phyloP scores from a whole-genome alignment of 225 moss, liverwort and hornwort species.

The Neckera pumila region DNA sequence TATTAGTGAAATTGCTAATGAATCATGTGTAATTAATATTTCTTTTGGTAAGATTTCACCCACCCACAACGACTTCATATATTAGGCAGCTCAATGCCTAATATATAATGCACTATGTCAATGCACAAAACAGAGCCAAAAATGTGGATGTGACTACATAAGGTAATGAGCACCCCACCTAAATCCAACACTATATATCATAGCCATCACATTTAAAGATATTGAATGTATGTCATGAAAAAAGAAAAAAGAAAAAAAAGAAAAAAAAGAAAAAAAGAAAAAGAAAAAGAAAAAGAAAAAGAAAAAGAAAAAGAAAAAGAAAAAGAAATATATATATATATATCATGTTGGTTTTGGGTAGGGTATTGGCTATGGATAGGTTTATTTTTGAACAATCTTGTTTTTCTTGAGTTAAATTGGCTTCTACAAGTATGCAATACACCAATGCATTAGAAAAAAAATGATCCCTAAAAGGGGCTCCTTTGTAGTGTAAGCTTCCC shows the following conservation, averaged over 20 bases:
- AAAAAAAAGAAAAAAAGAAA: too few species aligned
- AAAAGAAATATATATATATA: too few species aligned
- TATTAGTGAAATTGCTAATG: neutral
- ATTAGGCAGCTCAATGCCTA: accelerated
- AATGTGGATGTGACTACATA: neutral
- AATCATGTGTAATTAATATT: neutral
- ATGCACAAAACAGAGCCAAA: neutral
- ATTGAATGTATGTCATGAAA: too few species aligned
- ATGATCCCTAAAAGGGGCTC: too few species aligned
- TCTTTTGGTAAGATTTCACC: neutral
- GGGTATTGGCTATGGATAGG: neutral
- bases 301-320: too few species aligned
- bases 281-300: too few species aligned
- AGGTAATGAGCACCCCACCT: neutral
- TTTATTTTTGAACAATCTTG: too few species aligned
- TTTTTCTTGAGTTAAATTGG: too few species aligned
- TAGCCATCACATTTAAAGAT: neutral
- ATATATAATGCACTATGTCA: neutral
- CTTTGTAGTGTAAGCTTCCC: too few species aligned
- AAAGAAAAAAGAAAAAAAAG: too few species aligned
- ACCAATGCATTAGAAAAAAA: accelerated
- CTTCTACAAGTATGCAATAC: accelerated
- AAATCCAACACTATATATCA: neutral
- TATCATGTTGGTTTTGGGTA: too few species aligned
- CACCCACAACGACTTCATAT: neutral